phyloP scores from a whole-genome alignment of 208 protist species.

The Leishmania lainsoni region DNA sequence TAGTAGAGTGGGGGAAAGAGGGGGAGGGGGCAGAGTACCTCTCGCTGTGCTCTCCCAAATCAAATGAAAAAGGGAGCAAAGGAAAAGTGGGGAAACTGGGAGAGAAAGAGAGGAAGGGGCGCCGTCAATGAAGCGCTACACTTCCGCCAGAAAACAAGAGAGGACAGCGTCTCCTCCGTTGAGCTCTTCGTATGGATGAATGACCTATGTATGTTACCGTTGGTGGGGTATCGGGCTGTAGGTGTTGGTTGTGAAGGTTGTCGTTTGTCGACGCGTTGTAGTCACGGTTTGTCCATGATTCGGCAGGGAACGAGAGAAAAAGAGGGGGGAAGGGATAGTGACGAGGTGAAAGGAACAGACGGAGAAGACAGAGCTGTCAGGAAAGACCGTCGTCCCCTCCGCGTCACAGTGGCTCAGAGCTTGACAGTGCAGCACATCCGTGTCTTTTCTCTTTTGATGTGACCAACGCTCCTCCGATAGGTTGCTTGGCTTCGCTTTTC shows the following conservation, averaged over 20 bases:
- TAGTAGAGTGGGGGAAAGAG: background rate
- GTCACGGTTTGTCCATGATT: background rate
- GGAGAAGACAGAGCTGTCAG: background rate
- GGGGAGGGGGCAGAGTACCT: background rate
- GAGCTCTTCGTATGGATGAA: background rate
- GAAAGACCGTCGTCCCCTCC: background rate
- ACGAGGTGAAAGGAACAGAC: too few relatives aligned
- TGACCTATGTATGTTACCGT: background rate
- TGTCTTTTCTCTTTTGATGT: background rate
- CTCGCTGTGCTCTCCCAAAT: background rate
- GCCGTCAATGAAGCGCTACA: background rate
- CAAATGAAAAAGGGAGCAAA: background rate
- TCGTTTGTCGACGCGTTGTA: background rate
- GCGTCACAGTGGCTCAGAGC: background rate
- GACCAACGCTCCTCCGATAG: background rate
- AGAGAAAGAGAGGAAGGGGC: background rate
- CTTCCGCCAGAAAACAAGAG: conserved; percentile 20
- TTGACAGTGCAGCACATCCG: background rate
- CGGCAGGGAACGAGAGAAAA: background rate
- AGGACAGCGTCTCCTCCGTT: conserved; percentile 5
- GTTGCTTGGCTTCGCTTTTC: background rate
- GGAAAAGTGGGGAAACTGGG: background rate
- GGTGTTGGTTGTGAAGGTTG: background rate
- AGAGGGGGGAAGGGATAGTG: background rate
- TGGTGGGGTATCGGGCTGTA: background rate